Evolutionary conservation across 805 yeast species (phyloP), one percentile per base, ranked within the genome.

Genomic region (Groenewaldozyma tartarivorans): DNA sequence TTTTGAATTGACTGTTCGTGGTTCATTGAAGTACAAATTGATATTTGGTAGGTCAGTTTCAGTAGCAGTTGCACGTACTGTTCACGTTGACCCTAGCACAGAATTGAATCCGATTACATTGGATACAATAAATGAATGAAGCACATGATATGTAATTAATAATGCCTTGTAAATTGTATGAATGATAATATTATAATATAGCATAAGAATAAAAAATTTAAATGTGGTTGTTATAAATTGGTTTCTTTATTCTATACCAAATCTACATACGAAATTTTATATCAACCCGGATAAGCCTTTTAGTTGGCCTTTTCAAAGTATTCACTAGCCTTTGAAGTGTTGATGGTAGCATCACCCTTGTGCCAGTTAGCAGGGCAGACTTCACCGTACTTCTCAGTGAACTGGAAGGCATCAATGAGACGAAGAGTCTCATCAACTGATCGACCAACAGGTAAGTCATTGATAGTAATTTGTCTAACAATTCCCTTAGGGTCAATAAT

Each of bases 351-450:
- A 48, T 84, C 66, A 72, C 98, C 98, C 67, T 84, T 81, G 44
- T 80, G 77, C 98, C 98, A 90, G 94, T 90, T 92, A 65, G 97
- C 96, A 60, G 98, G 98, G 74, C 96, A 88, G 54, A 90, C 98
- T 74, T 94, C 96, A 72, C 98, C 98, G 79, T 92, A 74, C 75
- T 85, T 83, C 69, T 88, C 97, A 59, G 95, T 84, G 88, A 94
- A 92, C 75, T 90, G 95, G 95, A 92, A 92, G 56, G 96, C 99
- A 66, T 92, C 97, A 50, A 92, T 77, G 63, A 92, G 78, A 81
- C 99, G 88, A 63, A 86, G 75, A 53, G 96, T 82, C 78, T 92
- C 99, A 53, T 88, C 96, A 55, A 92, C 98, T 61, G 84, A 82
- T 77, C 98, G 87, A 67, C 98, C 98, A 55, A 92, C 99, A 67